Conservation (phyloP, 495 filamentous ascomycete species). For the Pseudevernia furfuracea region DNA sequence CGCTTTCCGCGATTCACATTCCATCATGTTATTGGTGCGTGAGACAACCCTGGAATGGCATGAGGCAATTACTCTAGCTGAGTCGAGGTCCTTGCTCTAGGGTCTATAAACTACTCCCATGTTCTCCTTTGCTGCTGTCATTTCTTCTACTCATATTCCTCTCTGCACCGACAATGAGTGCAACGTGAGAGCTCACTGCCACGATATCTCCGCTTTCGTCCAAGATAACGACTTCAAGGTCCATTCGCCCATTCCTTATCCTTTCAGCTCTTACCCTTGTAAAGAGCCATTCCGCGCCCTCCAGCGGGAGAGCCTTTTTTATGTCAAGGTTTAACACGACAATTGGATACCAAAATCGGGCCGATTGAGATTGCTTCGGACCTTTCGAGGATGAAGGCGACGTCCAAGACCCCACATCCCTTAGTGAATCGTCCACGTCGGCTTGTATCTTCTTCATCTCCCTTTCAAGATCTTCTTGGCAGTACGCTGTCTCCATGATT, state of each 20-base stretch:
- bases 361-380: slow-evolving; percentile 1
- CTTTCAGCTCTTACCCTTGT: slow-evolving; percentile 34
- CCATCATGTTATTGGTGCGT: neutral
- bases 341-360: slow-evolving; percentile 27
- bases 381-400: neutral
- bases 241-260: slow-evolving; percentile 41
- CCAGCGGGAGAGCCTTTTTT: slow-evolving; percentile 38
- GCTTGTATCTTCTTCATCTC: neutral
- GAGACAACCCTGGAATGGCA: neutral
- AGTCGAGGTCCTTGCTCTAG: too few relatives aligned
- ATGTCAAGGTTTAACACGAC: slow-evolving; percentile 38
- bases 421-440: neutral
- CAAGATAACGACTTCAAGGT: slow-evolving; percentile 46
- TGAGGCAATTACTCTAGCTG: neutral
- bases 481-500: slow-evolving; percentile 24
- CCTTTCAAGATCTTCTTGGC: slow-evolving; percentile 7
- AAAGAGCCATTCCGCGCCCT: slow-evolving; percentile 38
- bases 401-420: neutral
- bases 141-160: slow-evolving; percentile 31
- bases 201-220: slow-evolving; percentile 45
- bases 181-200: slow-evolving; percentile 48
- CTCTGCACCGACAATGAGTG: slow-evolving; percentile 37
- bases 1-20: neutral
- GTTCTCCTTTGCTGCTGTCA: neutral
- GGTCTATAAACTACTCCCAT: too few relatives aligned